These are phyloP conservation scores for Xylaria sp. DNA, from an alignment of 2,329 filamentous ascomycete species.

Conservation along the genomic window DNA sequence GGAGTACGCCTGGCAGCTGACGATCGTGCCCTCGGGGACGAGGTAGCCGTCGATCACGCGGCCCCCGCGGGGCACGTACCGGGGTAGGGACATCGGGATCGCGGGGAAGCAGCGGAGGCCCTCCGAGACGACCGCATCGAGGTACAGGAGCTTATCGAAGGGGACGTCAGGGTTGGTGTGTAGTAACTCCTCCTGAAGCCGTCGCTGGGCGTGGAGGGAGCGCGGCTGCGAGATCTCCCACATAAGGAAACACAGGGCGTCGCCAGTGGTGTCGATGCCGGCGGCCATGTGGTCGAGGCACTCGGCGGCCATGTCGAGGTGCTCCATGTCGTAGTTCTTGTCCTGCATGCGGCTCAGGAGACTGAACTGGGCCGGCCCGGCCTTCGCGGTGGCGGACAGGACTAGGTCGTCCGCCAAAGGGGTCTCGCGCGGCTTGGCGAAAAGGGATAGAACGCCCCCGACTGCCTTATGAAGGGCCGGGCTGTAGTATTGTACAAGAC, in stretches of 20 bases:
- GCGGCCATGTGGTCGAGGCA: conserved; percentile 73
- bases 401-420: conserved; percentile 64
- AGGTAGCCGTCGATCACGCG: conserved; percentile 58
- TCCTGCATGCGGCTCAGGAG: conserved; percentile 61
- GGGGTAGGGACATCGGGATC: conserved; percentile 69
- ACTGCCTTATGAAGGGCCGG: conserved; percentile 54
- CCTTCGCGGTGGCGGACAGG: conserved; percentile 50
- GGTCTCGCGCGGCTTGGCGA: conserved; percentile 58
- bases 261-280: conserved; percentile 72
- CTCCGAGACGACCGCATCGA: conserved; percentile 67
- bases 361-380: conserved; percentile 55
- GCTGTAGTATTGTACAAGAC: conserved; percentile 60
- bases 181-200: conserved; percentile 58
- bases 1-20: conserved; percentile 64
- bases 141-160: conserved; percentile 57
- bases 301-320: conserved; percentile 64
- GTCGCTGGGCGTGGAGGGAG: conserved; percentile 53
- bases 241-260: conserved; percentile 71
- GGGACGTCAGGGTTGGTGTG: conserved; percentile 40
- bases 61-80: conserved; percentile 58
- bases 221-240: conserved; percentile 68
- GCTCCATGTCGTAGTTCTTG: conserved; percentile 51
- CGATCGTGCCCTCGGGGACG: conserved; percentile 56
- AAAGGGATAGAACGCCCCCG: conserved; percentile 48
- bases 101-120: conserved; percentile 64